Conservation (phyloP, 2,329 filamentous ascomycete species). For the Aspergillus sp. region DNA sequence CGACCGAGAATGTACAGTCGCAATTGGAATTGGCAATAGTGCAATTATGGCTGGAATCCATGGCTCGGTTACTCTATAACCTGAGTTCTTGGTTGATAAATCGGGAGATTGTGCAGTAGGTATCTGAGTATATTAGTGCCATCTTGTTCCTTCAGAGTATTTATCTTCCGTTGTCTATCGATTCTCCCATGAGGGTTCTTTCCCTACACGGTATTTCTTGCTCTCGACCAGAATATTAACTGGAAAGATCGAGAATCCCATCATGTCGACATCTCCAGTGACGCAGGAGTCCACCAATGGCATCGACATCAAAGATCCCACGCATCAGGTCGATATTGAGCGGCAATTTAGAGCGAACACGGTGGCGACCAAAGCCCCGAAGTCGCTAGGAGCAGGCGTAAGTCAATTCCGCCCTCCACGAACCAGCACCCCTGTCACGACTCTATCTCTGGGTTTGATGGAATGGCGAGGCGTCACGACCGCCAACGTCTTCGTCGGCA, state of each 20-base stretch:
- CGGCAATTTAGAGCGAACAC: slow-evolving; percentile 9
- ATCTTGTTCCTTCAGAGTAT: neutral
- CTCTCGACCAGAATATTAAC: neutral
- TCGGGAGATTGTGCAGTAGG: neutral
- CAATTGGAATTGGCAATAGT: neutral
- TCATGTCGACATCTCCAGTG: neutral
- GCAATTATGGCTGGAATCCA: neutral
- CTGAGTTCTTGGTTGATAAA: neutral
- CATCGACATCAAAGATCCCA: slow-evolving; percentile 7
- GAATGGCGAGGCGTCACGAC: slow-evolving; percentile 54
- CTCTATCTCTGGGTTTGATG: slow-evolving; percentile 56
- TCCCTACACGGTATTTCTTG: neutral
- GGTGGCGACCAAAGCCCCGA: slow-evolving; percentile 1
- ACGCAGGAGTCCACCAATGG: slow-evolving; percentile 6
- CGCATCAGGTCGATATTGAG: slow-evolving; percentile 14
- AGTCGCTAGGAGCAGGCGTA: slow-evolving; percentile 24
- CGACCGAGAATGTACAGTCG: neutral
- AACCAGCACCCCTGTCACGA: slow-evolving; percentile 52
- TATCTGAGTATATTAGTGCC: neutral
- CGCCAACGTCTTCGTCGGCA: slow-evolving; percentile 54
- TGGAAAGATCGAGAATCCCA: neutral
- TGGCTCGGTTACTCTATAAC: neutral
- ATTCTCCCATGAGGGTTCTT: neutral
- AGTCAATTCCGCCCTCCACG: neutral
- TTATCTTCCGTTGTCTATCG: neutral